Base-by-base conservation (phyloP, 169 alveolate genomes). In the Cryptosporidium felis region DNA sequence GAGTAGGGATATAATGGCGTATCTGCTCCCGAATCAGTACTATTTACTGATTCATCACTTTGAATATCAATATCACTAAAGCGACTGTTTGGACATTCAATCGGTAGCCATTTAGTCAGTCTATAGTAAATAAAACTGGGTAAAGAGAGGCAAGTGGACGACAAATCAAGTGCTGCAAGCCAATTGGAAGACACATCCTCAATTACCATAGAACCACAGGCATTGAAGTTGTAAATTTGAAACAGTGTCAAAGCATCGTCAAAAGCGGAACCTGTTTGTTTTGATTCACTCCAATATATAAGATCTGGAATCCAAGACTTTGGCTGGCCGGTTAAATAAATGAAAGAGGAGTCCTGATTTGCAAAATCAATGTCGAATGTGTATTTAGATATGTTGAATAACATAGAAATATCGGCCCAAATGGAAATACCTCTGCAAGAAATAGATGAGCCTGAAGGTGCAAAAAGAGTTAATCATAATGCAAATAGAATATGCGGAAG, bases 401-500 rank as follows among this genome's bases (percentile, higher is more conserved):
- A 41, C 45, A 74, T 38, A 23, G 56, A 23, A 14, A 74, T 16
- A 21, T 74, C 67, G 40, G 21, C 56, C 85, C 85, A 74, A 34
- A 74, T 32, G 2, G 85, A 74, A 10, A 56, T 9, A 21, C 67
- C 85, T 53, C 85, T 49, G 45, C 85, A 74, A 2, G 85, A 74
- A 5, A 74, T 36, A 9, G 85, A 74, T 16, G 85, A 74, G 10
- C 85, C 85, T 74, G 16, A 49, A 18, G 23, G 23, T 47, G 8
- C 12, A 46, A 23, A 45, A 49, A 21, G 30, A 16, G 6, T 10
- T 49, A 49, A 10, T 5, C 18, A 56, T 28, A 28, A 28, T 9
- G 14, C 12, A 12, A 56, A 30, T 10, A 28, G 6, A 56, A 30
- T 28, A 21, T n/a, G n/a, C n/a, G 23, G 32, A 28, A 18, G 40